Evolutionary conservation across 306 rosid species (phyloP).

Genomic region (Vigna angularis): DNA sequence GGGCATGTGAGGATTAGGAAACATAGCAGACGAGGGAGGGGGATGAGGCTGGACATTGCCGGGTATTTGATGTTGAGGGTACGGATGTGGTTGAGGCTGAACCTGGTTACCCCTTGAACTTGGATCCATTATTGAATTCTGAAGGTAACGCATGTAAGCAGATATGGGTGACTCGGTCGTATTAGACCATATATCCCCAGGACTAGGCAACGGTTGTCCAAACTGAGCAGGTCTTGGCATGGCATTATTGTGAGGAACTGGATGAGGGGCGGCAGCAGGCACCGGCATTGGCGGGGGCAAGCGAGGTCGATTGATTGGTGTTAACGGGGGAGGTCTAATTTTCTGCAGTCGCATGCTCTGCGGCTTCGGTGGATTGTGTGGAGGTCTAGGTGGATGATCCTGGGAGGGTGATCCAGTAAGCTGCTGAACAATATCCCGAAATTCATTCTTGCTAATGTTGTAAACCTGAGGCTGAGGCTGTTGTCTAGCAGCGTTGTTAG

Average conservation of each 20-base stretch:
- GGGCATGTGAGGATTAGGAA: conserved; percentile 66
- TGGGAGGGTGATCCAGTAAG: conserved; percentile 95
- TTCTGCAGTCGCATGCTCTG: conserved; percentile 88
- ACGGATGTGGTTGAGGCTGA: conserved; percentile 48
- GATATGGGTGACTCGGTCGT: conserved; percentile 89
- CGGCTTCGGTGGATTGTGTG: conserved; percentile 74
- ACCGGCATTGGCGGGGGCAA: conserved; percentile 57
- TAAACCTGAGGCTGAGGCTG: conserved; percentile 98
- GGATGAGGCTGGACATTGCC: conserved; percentile 49
- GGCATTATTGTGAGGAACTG: conserved; percentile 59
- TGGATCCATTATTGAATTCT: conserved; percentile 72
- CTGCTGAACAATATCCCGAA: conserved; percentile 91
- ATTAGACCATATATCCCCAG: conserved; percentile 68
- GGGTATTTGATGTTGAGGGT: conserved; percentile 54
- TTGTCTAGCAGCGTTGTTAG: conserved; percentile 68
- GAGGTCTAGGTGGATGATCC: conserved; percentile 81
- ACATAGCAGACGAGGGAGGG: conserved; percentile 60
- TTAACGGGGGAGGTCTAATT: conserved; percentile 89
- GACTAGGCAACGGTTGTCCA: conserved; percentile 65
- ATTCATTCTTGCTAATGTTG: conserved; percentile 95
- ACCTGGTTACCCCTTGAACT: conserved; percentile 58
- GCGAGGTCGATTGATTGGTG: conserved; percentile 72
- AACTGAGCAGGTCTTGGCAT: conserved; percentile 65
- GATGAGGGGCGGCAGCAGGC: conserved; percentile 62
- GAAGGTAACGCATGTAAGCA: conserved; percentile 94